Conservation (phyloP, 148 eudicot species). For the Dianthus caryophyllus region DNA sequence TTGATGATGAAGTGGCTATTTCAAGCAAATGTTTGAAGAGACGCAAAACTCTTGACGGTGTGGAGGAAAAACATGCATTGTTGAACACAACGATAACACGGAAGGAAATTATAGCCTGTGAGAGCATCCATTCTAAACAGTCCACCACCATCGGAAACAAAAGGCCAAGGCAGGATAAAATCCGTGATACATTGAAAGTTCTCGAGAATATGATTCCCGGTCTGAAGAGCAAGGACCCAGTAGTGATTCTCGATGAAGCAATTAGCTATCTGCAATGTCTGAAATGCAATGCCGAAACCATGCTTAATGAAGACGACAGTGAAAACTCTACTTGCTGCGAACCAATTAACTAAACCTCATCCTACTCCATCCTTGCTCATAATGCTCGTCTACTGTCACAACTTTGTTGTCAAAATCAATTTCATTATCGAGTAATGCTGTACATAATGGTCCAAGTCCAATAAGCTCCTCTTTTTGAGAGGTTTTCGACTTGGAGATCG, state of each 20-base stretch:
- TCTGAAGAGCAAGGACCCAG: conserved; percentile 43
- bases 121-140: conserved; percentile 30
- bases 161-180: conserved; percentile 42
- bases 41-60: conserved; percentile 44
- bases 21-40: conserved; percentile 40
- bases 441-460: conserved; percentile 28
- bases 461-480: conserved; percentile 19
- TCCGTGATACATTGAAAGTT: conserved; percentile 40
- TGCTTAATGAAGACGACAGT: conserved; percentile 26
- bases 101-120: conserved; percentile 2
- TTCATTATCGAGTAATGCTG: not conserved
- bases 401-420: no score
- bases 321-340: conserved; percentile 25
- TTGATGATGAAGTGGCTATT: conserved; percentile 38
- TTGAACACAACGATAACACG: not conserved
- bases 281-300: conserved; percentile 45
- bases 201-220: conserved; percentile 55
- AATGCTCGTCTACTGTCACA: no score
- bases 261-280: conserved; percentile 49
- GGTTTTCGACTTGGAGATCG: conserved; percentile 3
- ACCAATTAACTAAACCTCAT: conserved; percentile 12
- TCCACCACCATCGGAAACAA: conserved; percentile 29
- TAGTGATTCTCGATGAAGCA: conserved; percentile 60
- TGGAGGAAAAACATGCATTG: conserved; percentile 25
- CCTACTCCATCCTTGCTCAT: not conserved